Base-by-base conservation (phyloP, 2,329 filamentous ascomycete genomes). In the Blumeriella jaapii region DNA sequence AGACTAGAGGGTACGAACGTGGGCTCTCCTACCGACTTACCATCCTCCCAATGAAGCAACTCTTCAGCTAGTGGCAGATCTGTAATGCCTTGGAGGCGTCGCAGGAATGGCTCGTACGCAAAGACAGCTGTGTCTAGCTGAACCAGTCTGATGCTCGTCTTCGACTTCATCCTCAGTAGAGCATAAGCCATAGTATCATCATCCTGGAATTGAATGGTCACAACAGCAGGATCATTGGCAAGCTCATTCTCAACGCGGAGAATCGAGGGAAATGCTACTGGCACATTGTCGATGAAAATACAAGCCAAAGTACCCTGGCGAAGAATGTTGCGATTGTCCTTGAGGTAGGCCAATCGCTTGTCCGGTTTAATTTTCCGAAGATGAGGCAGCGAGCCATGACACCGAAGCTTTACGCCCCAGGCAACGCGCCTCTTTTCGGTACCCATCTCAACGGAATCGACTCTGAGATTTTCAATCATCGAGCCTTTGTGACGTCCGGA, bases 121-220 rank as follows among this genome's bases (percentile, higher is more conserved):
- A 83, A 85, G 0, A 78, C 64, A 0, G 78, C 63, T 0, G 78
- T 78, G 26, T 81, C 68, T 0, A 83, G 68, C 2, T 75, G 55
- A 0, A 77, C 52, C 28, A 83, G 75, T 3, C 59, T 48, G 9
- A 69, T 48, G 13, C 58, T 22, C 16, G 42, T 29, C 0, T 53
- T 44, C 0, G 50, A 37, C 6, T 61, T 57, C 5, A 78, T 48
- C 0, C 57, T 61, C 0, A 59, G 26, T 0, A 83, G 48, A 0
- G 68, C 59, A 6, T 64, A 64, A 0, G 55, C 49, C 1, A 79
- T 43, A 0, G 64, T 63, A 0, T 51, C 41, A 2, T 57, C 51
- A 12, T 71, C 66, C 0, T 59, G 52, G 14, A 81, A 65, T 14
- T 64, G 67, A 3, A 82, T 54, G 0, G 59, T 59, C 0, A 80